Evolutionary conservation across 768 basidiomycete species (phyloP).

Genomic region (Lactarius vividus): DNA sequence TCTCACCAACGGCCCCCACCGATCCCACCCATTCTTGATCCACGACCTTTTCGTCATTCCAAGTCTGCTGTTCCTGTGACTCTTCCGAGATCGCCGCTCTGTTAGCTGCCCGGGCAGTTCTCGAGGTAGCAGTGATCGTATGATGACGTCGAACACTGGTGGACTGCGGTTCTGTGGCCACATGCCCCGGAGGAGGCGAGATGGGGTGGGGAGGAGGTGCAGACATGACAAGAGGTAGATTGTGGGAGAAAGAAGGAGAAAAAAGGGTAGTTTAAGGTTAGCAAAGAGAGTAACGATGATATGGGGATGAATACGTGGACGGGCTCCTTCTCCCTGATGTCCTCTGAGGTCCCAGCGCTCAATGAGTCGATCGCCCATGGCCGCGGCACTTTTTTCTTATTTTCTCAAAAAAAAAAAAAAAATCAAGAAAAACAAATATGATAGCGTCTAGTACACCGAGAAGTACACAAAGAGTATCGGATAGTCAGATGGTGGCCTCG

Average conservation of each 20-base stretch:
- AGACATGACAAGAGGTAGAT: conserved; percentile 18
- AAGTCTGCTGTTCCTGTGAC: conserved; percentile 25
- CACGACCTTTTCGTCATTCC: conserved; percentile 25
- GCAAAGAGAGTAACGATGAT: conserved; percentile 1
- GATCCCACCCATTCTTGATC: conserved; percentile 23
- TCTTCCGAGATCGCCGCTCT: conserved; percentile 28
- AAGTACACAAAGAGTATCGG: background rate
- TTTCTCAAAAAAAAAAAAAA: background rate
- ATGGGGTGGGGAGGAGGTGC: conserved; percentile 21
- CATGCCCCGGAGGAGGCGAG: conserved; percentile 25
- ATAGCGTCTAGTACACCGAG: background rate
- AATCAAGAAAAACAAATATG: background rate
- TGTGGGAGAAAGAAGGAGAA: conserved; percentile 4
- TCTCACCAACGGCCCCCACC: conserved; percentile 26
- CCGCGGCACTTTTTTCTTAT: background rate
- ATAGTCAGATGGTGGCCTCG: conserved; percentile 1
- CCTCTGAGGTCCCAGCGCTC: background rate
- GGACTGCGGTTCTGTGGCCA: conserved; percentile 6
- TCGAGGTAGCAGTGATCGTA: conserved; percentile 28
- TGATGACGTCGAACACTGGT: conserved; percentile 27
- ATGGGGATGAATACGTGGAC: background rate
- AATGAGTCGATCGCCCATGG: background rate
- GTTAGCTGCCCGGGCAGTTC: conserved; percentile 21
- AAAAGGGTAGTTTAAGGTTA: background rate
- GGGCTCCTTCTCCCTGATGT: background rate